Percentiles rank a stretch among this genome's conserved stretches.
phyloP scores from a whole-genome alignment of 352 stramenopile species.

The Phytophthora macrochlamydospora region DNA sequence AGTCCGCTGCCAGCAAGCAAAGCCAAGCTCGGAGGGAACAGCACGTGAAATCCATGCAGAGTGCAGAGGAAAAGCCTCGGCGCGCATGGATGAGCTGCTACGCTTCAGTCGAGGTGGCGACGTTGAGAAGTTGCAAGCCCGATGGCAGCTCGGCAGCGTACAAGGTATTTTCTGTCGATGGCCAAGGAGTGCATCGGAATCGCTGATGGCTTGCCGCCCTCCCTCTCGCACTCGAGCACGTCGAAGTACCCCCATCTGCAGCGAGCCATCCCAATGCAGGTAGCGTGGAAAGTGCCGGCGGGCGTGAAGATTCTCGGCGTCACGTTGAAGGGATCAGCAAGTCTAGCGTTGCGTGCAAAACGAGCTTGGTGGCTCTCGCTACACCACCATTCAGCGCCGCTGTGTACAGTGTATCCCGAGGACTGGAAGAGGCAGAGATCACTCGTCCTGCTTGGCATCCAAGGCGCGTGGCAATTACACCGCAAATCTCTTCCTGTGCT shows the following conservation, averaged over 20 bases:
- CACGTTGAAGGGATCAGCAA: neutral
- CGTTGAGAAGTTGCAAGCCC: no score
- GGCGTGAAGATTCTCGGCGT: neutral
- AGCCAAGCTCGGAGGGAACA: no score
- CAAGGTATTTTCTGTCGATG: constrained; percentile 4
- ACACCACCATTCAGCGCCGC: no score
- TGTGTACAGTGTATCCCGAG: no score
- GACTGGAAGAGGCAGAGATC: no score
- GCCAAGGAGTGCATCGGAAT: neutral
- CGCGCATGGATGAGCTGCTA: no score
- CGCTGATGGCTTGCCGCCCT: constrained; percentile 1
- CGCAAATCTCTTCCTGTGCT: constrained; percentile 13
- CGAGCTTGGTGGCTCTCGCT: neutral
- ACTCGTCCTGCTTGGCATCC: no score
- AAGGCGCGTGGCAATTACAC: neutral
- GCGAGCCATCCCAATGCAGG: neutral
- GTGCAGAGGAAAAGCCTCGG: no score
- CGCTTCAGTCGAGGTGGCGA: no score
- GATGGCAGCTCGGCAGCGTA: neutral
- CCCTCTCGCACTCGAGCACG: constrained; percentile 4
- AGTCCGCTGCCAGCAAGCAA: no score
- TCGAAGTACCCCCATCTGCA: constrained; percentile 15
- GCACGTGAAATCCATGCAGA: no score
- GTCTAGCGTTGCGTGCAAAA: neutral
- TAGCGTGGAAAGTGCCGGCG: constrained; percentile 6